phyloP scores from a whole-genome alignment of 305 asterid genomes.

The Petunia hybrid region DNA sequence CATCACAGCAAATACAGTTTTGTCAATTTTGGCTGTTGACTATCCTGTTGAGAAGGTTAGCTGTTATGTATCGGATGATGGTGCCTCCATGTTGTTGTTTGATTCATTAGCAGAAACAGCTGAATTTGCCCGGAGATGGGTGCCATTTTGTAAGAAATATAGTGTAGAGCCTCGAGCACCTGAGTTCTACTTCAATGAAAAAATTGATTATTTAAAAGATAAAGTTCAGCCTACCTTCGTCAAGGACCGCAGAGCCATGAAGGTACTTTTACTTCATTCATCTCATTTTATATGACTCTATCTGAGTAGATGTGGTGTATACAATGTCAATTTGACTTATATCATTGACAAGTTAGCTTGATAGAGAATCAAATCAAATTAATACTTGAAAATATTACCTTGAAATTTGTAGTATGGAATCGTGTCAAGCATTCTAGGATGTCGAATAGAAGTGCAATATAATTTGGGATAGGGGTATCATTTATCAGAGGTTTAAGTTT shows the following conservation, averaged over 20 bases:
- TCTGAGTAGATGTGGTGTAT: neutral
- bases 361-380: neutral
- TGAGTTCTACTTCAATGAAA: conserved; percentile 75
- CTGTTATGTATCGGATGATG: conserved; percentile 90
- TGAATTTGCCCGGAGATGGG: conserved; percentile 88
- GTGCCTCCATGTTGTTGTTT: conserved; percentile 85
- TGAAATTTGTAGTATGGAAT: neutral
- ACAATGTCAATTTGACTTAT: neutral
- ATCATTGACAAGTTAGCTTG: neutral
- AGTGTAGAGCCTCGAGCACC: conserved; percentile 83
- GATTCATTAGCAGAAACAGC: conserved; percentile 75
- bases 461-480: conserved; percentile 20
- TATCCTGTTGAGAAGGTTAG: conserved; percentile 79
- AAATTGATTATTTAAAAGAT: conserved; percentile 81
- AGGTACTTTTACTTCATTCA: conserved; percentile 46
- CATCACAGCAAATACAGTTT: conserved; percentile 78
- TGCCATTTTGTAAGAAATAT: conserved; percentile 83
- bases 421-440: neutral
- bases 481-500: neutral
- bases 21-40: conserved; percentile 77
- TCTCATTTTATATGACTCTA: neutral
- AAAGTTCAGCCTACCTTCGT: conserved; percentile 85
- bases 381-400: neutral
- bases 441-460: neutral
- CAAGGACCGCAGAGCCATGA: conserved; percentile 91